These are phyloP conservation scores for Metarhizium robertsii DNA, from an alignment of 2,329 filamentous ascomycete genomes.

Conservation along the genomic window DNA sequence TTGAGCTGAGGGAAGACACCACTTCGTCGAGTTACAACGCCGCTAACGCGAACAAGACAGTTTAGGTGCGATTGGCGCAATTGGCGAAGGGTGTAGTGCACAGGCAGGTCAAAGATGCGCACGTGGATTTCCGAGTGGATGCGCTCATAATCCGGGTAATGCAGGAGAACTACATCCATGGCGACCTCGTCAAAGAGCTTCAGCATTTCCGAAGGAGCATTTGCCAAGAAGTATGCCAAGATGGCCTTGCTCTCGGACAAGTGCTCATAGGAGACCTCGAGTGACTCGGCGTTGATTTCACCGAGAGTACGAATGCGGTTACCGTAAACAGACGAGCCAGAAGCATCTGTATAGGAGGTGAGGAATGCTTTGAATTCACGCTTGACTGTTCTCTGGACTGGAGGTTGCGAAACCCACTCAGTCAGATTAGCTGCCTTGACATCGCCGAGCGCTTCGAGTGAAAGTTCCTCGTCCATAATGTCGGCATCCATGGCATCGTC, in stretches of 20 bases:
- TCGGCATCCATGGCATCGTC: constrained; percentile 89
- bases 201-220: constrained; percentile 88
- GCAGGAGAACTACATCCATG: constrained; percentile 89
- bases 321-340: constrained; percentile 86
- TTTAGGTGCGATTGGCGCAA: constrained; percentile 93
- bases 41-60: constrained; percentile 86
- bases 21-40: constrained; percentile 86
- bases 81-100: constrained; percentile 91
- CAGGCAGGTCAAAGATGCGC: constrained; percentile 87
- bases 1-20: constrained; percentile 97
- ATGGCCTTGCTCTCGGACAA: constrained; percentile 85
- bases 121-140: constrained; percentile 98
- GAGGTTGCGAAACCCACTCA: constrained; percentile 86
- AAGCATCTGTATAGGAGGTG: constrained; percentile 88
- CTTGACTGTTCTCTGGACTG: constrained; percentile 87
- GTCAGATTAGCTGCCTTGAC: constrained; percentile 89
- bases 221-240: constrained; percentile 90
- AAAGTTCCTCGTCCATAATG: constrained; percentile 92
- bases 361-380: constrained; percentile 96
- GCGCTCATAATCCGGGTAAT: constrained; percentile 95
- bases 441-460: constrained; percentile 82
- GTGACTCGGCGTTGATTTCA: constrained; percentile 90
- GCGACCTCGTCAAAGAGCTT: constrained; percentile 95
- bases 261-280: constrained; percentile 94
- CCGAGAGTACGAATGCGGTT: constrained; percentile 91